Percentiles rank a stretch among this genome's conserved stretches.
phyloP scores from a whole-genome alignment of 768 basidiomycete species.

The Mycena vulgaris region DNA sequence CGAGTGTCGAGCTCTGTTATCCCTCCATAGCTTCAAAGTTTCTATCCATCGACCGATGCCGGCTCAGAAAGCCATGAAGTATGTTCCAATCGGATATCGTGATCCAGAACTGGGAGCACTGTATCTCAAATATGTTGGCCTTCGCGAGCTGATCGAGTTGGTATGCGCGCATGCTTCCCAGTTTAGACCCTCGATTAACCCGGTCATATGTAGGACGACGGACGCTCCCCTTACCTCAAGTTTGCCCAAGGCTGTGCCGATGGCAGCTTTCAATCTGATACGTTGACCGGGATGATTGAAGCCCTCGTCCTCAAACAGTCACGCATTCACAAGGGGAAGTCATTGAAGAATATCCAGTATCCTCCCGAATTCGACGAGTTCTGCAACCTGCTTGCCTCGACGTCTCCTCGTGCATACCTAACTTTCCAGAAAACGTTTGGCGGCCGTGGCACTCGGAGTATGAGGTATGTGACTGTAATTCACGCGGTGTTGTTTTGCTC shows the following conservation, averaged over 20 bases:
- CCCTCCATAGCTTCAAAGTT: constrained; percentile 30
- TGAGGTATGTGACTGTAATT: constrained; percentile 14
- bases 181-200: neutral
- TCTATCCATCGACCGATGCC: constrained; percentile 31
- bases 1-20: constrained; percentile 15
- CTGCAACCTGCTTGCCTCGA: constrained; percentile 34
- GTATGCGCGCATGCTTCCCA: constrained; percentile 6
- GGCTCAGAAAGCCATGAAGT: constrained; percentile 35
- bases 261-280: constrained; percentile 34
- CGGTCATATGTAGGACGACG: constrained; percentile 32
- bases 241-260: constrained; percentile 41
- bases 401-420: constrained; percentile 32
- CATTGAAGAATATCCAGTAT: constrained; percentile 37
- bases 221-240: constrained; percentile 36
- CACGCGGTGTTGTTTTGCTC: neutral
- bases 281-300: constrained; percentile 39
- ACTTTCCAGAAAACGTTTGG: constrained; percentile 36
- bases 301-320: constrained; percentile 32
- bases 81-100: constrained; percentile 31
- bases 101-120: constrained; percentile 32
- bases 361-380: constrained; percentile 34
- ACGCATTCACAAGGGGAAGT: constrained; percentile 30
- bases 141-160: constrained; percentile 37
- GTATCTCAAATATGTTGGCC: constrained; percentile 35
- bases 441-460: constrained; percentile 29